Conservation (phyloP, 2,329 filamentous ascomycete species). For the Alternaria hordeiaustralica region DNA sequence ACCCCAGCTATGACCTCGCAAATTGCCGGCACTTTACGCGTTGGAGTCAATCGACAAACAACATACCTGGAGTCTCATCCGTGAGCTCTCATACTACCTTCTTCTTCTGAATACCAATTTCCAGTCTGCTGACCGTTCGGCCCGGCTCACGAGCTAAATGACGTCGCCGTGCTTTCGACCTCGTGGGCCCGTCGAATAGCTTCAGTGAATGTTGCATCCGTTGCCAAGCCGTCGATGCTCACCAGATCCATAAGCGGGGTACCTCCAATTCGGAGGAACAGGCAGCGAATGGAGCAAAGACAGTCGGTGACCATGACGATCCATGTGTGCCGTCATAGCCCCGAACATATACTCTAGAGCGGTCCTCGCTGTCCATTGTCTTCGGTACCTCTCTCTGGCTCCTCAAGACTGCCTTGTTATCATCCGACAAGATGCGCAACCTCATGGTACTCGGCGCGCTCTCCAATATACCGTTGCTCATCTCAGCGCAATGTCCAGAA, state of each 20-base stretch:
- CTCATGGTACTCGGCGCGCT: conserved; percentile 19
- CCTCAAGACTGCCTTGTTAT: neutral
- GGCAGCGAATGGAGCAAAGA: conserved; percentile 17
- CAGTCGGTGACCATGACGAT: conserved; percentile 5
- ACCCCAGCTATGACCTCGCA: conserved; percentile 2
- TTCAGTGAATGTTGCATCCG: conserved; percentile 35
- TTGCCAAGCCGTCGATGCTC: conserved; percentile 18
- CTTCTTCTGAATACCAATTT: conserved; percentile 10
- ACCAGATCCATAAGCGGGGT: conserved; percentile 42
- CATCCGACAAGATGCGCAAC: conserved; percentile 34
- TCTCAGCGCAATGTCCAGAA: conserved; percentile 51
- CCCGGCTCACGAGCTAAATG: conserved; percentile 18
- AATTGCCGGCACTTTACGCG: neutral
- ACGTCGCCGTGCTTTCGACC: conserved; percentile 22
- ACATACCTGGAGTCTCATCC: neutral
- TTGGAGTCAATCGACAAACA: conserved; percentile 11
- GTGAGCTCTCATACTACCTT: conserved; percentile 7
- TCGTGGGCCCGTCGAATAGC: conserved; percentile 19
- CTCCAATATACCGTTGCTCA: conserved; percentile 30
- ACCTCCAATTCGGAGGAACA: conserved; percentile 29
- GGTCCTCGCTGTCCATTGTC: neutral
- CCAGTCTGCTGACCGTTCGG: conserved; percentile 10
- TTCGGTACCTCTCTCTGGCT: neutral
- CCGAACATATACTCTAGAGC: neutral
- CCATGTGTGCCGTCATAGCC: neutral